A percentile compares a stretch with the other conserved stretches of the same genome.
Evolutionary conservation across 306 rosid genomes (phyloP).

Genomic region (Vigna angularis): DNA sequence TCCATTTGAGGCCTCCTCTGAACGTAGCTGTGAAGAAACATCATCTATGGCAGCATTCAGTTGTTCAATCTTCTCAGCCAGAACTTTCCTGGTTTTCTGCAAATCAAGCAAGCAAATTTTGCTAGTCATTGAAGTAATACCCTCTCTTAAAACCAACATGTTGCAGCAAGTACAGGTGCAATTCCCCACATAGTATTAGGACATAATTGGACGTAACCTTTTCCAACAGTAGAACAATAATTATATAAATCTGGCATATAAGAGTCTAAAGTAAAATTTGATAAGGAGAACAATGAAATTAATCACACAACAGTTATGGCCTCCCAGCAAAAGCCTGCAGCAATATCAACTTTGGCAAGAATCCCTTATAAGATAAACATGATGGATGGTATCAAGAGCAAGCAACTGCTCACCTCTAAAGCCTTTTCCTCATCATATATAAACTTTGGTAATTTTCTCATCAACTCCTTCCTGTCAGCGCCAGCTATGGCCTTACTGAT

Average conservation of each 20-base stretch:
- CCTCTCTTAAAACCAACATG: conserved; percentile 11
- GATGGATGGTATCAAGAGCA: conserved; percentile 35
- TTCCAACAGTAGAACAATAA: conserved; percentile 33
- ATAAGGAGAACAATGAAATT: neutral
- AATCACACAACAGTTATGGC: neutral
- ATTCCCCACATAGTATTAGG: conserved; percentile 28
- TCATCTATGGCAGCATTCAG: conserved; percentile 92
- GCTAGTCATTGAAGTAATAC: conserved; percentile 24
- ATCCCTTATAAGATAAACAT: conserved; percentile 28
- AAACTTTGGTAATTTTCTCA: conserved; percentile 96
- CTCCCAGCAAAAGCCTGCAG: conserved; percentile 32
- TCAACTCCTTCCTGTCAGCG: conserved; percentile 83
- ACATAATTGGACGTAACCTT: conserved; percentile 7
- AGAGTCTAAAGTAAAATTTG: conserved; percentile 17
- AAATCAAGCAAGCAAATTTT: conserved; percentile 32
- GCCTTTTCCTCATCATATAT: conserved; percentile 96
- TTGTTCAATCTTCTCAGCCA: conserved; percentile 87
- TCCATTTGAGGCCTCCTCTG: conserved; percentile 71
- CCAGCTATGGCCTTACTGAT: conserved; percentile 91
- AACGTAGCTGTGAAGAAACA: conserved; percentile 79
- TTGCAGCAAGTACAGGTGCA: conserved; percentile 23
- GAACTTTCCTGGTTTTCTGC: conserved; percentile 84
- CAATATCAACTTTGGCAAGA: conserved; percentile 5
- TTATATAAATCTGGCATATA: conserved; percentile 21
- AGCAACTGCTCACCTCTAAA: conserved; percentile 75